phyloP scores from a whole-genome alignment of 306 rosid species.

The Prunus mongolica region DNA sequence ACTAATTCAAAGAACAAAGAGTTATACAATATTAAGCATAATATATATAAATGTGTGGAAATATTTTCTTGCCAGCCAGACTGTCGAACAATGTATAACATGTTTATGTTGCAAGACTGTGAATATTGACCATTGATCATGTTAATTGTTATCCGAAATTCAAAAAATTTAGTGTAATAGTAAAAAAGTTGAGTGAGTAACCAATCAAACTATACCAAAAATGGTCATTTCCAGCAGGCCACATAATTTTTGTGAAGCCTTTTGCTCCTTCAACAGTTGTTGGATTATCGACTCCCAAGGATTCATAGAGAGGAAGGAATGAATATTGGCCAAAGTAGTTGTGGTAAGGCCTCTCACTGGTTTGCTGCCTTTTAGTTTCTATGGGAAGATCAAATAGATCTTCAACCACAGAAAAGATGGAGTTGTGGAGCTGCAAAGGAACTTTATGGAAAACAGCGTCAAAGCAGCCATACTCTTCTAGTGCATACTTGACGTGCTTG shows the following conservation, averaged over 20 bases:
- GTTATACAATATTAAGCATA: no score
- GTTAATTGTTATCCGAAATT: no score
- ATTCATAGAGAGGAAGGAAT: conserved; percentile 37
- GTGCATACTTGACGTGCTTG: conserved; percentile 31
- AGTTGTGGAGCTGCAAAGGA: conserved; percentile 34
- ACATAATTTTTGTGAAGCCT: conserved; percentile 35
- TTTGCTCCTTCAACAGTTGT: conserved; percentile 14
- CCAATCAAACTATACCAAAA: conserved; percentile 16
- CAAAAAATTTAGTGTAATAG: no score
- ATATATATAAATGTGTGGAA: no score
- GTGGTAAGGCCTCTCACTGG: conserved; percentile 34
- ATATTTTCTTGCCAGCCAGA: no score
- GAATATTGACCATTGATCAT: no score
- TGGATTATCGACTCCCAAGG: conserved; percentile 35
- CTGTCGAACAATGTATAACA: no score
- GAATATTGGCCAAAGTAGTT: conserved; percentile 9
- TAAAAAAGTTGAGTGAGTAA: no score
- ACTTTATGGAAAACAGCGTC: conserved; percentile 36
- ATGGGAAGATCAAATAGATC: conserved; percentile 49
- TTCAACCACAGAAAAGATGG: conserved; percentile 29
- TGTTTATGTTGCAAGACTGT: no score
- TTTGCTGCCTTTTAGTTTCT: conserved; percentile 39
- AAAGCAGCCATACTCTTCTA: conserved; percentile 63
- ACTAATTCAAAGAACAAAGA: conserved; percentile 7
- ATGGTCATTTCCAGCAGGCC: conserved; percentile 29